Evolutionary conservation across 257 asterid genomes (phyloP), one percentile per base, ranked within the genome.

Genomic region (Gentiana straminea): DNA sequence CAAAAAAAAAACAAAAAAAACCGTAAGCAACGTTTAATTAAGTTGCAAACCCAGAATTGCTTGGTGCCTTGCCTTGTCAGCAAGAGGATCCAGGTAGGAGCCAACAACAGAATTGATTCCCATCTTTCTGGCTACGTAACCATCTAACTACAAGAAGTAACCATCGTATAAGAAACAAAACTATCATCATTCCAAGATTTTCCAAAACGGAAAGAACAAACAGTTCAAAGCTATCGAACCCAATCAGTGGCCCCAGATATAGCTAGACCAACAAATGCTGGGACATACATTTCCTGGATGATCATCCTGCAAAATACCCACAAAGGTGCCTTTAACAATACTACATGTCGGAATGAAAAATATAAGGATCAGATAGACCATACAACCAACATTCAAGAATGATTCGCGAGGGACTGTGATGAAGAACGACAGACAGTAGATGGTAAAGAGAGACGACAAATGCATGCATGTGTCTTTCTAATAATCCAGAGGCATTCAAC

Each of bases 71-170:
- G 81, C 98, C 89, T 91, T 87, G 80, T 87, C 98, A 24, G 98
- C 97, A 46, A 91, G 95, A 70, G 98, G 98, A 77, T 91, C 98
- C 74, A 91, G 94, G 78, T 87, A 91, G 60, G 98, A 91, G 43
- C 98, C 98, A 35, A 91, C 93, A 39, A 81, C 98, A 52, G 97
- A 91, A 68, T 78, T 72, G 64, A 91, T 81, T 59, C 77, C 71
- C 97, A 91, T 84, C 75, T 78, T 91, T 79, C 98, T 84, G 34
- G 98, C 98, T 77, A 84, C 44, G 53, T 83, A 87, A 50, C 98
- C 97, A 80, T 91, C 98, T 68, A 91, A 71, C 97, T 91, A 84
- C 68, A 76, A 71, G 52, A 58, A 39, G 8, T 55, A 75, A 6
- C 51, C 35, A 58, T 46, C 49, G 13, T 62, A 61, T 55, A 65